phyloP scores from a whole-genome alignment of 257 asterid genomes.

The Craterostigma plantagineum region DNA sequence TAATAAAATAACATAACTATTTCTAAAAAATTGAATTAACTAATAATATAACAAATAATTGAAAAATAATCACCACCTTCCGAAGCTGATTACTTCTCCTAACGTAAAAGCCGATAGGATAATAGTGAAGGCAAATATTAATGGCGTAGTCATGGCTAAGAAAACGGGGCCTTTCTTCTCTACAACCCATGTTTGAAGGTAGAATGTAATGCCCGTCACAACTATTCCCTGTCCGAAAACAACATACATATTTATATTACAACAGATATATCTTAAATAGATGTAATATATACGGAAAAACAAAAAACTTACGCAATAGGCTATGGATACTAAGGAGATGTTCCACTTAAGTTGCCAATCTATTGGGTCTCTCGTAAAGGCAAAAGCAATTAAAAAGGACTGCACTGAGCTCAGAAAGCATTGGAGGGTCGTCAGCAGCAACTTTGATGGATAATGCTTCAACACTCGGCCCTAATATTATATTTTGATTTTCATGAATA shows the following conservation, averaged over 20 bases:
- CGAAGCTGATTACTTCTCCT: constrained; percentile 52
- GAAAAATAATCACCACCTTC: constrained; percentile 29
- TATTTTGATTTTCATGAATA: no score
- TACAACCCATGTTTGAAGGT: constrained; percentile 74
- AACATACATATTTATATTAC: not conserved
- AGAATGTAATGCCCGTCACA: constrained; percentile 66
- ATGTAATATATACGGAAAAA: no score
- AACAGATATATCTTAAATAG: no score
- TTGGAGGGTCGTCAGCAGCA: constrained; percentile 44
- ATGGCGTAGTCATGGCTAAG: constrained; percentile 61
- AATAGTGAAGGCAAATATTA: constrained; percentile 37
- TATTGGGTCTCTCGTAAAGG: constrained; percentile 35
- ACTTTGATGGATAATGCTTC: constrained; percentile 59
- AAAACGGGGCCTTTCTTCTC: constrained; percentile 86
- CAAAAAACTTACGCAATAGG: constrained; percentile 56
- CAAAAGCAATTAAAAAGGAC: constrained; percentile 41
- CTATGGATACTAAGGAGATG: constrained; percentile 35
- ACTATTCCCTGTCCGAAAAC: constrained; percentile 33
- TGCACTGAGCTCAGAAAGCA: constrained; percentile 56
- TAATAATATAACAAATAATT: not conserved
- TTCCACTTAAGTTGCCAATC: constrained; percentile 69
- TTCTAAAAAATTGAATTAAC: not conserved
- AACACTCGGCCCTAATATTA: constrained; percentile 34
- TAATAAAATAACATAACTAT: no score
- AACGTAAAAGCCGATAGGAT: constrained; percentile 36